Evolutionary conservation across 164 flowering plant species (phyloP).

Genomic region (Magnolia sinica): DNA sequence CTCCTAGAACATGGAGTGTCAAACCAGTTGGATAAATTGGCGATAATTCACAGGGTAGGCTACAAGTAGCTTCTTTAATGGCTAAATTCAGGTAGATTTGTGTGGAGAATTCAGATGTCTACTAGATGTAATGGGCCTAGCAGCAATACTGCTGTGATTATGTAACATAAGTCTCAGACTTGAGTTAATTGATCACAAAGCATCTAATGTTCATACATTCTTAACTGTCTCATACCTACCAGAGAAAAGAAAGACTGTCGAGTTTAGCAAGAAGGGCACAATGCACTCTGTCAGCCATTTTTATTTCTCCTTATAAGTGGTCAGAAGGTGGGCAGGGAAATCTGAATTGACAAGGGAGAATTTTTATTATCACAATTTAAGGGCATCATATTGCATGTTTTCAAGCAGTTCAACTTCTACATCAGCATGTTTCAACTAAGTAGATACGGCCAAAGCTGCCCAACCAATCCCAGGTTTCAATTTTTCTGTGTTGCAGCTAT

Average conservation of each 20-base stretch:
- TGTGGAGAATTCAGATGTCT: not conserved
- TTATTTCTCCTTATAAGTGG: not conserved
- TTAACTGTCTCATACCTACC: not conserved
- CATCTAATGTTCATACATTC: not conserved
- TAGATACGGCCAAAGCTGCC: not conserved
- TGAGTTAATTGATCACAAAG: not conserved
- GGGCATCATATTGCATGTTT: not conserved
- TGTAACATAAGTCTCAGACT: too few species aligned
- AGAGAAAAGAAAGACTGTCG: not conserved
- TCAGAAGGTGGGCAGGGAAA: not conserved
- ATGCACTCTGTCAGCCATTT: not conserved
- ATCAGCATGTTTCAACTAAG: not conserved
- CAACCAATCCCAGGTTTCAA: not conserved
- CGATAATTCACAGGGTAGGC: not conserved
- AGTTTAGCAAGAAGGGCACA: not conserved
- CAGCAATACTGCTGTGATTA: not conserved
- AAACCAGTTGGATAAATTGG: not conserved
- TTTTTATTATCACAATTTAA: not conserved
- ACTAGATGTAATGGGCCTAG: not conserved
- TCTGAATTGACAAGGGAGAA: not conserved
- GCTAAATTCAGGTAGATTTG: not conserved
- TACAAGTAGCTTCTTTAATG: too few species aligned
- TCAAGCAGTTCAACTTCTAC: too few species aligned
- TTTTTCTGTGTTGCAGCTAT: slow-evolving; percentile 48
- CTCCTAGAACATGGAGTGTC: not conserved